Percentiles rank a stretch among this genome's conserved stretches.
Evolutionary conservation across 768 basidiomycete species (phyloP).

Genomic region (Hypsizygus marmoreus): DNA sequence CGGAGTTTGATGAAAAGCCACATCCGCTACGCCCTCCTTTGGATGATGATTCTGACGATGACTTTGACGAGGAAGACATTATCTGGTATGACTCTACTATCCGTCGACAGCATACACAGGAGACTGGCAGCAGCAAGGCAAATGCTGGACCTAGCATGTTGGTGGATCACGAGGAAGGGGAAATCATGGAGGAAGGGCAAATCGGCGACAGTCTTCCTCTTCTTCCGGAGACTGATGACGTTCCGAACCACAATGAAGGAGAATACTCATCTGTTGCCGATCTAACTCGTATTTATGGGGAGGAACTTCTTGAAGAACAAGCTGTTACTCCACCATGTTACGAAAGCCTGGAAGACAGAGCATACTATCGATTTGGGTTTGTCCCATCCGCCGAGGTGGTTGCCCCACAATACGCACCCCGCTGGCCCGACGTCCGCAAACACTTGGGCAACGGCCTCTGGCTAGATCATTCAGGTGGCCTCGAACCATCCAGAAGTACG

Average conservation of each 20-base stretch:
- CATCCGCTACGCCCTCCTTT: conserved; percentile 6
- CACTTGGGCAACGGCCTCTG: conserved; percentile 2
- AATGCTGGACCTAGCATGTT: too few relatives aligned
- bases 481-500: not conserved
- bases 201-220: too few relatives aligned
- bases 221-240: not conserved
- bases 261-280: not conserved
- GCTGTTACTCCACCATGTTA: too few relatives aligned
- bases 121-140: too few relatives aligned
- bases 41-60: conserved; percentile 7
- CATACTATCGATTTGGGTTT: not conserved
- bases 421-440: not conserved
- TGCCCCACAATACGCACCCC: not conserved
- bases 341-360: not conserved
- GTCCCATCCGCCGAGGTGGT: too few relatives aligned
- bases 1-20: conserved; percentile 8
- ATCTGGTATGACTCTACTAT: too few relatives aligned
- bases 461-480: not conserved
- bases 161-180: too few relatives aligned
- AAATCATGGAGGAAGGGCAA: too few relatives aligned
- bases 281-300: not conserved
- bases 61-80: not conserved
- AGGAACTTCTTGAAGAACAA: too few relatives aligned
- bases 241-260: not conserved
- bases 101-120: too few relatives aligned